Evolutionary conservation across 192 early-diverging fungal species (phyloP).

Genomic region (Entomortierella beljakovae): DNA sequence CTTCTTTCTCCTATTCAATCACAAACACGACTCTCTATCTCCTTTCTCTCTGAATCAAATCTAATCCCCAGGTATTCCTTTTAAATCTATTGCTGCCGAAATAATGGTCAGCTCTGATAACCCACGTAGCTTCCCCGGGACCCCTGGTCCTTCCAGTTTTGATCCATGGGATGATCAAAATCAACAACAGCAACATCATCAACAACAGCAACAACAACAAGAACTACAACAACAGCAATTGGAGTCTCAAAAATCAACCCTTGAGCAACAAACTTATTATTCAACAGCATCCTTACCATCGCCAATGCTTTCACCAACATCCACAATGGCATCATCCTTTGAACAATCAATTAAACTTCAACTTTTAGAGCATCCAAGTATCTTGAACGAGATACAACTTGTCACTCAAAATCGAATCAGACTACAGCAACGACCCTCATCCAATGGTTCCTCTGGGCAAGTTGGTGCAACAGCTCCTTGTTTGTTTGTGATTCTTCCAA

Average conservation of each 20-base stretch:
- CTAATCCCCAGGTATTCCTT: background rate
- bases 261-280: no score
- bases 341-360: conserved; percentile 10
- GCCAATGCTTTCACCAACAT: background rate
- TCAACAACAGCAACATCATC: background rate
- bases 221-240: conserved; percentile 9
- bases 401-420: conserved; percentile 19
- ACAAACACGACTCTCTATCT: background rate
- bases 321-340: background rate
- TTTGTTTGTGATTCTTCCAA: conserved; percentile 22
- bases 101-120: conserved; percentile 6
- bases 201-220: background rate
- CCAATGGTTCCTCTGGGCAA: background rate
- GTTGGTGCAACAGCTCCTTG: conserved; percentile 5
- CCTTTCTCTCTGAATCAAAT: background rate
- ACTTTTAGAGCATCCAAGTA: conserved; percentile 13
- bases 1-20: background rate
- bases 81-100: background rate
- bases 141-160: background rate
- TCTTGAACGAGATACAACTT: conserved; percentile 10
- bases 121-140: background rate
- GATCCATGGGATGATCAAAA: background rate
- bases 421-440: conserved; percentile 7
- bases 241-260: no score
- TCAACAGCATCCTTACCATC: background rate